Evolutionary conservation across 148 eudicot genomes (phyloP).

Genomic region (Camellia sinensis): DNA sequence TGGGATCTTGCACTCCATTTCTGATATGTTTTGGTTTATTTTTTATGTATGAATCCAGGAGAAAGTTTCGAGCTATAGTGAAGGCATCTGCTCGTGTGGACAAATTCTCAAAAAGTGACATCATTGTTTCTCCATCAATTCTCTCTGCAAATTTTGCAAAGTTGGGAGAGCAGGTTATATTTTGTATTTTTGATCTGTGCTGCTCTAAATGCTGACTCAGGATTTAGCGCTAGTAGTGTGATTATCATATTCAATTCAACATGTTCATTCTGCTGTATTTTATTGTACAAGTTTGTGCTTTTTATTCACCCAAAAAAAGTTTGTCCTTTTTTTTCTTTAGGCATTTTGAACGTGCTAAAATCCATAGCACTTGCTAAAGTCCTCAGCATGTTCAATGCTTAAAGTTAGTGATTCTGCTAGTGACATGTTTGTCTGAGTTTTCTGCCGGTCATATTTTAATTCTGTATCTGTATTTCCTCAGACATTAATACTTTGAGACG

Average conservation of each 20-base stretch:
- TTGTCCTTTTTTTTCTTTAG: background rate
- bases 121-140: conserved; percentile 98
- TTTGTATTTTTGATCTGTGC: conserved; percentile 6
- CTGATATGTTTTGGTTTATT: conserved; percentile 11
- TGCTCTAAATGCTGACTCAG: background rate
- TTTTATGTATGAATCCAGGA: conserved; percentile 43
- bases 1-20: background rate
- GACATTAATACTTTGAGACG: conserved; percentile 7
- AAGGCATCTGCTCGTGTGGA: conserved; percentile 91
- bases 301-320: background rate
- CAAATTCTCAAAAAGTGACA: conserved; percentile 87
- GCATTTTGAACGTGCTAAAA: background rate
- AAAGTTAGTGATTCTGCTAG: background rate
- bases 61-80: conserved; percentile 53
- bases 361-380: background rate
- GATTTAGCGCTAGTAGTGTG: background rate
- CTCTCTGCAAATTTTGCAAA: conserved; percentile 94
- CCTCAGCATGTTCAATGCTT: background rate
- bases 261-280: background rate
- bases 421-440: background rate
- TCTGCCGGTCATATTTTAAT: background rate
- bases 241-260: background rate
- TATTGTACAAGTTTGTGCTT: background rate
- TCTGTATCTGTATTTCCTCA: background rate
- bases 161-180: conserved; percentile 92